Base-by-base conservation (phyloP, 192 early-diverging fungal genomes). In the Coemansia sp. region DNA sequence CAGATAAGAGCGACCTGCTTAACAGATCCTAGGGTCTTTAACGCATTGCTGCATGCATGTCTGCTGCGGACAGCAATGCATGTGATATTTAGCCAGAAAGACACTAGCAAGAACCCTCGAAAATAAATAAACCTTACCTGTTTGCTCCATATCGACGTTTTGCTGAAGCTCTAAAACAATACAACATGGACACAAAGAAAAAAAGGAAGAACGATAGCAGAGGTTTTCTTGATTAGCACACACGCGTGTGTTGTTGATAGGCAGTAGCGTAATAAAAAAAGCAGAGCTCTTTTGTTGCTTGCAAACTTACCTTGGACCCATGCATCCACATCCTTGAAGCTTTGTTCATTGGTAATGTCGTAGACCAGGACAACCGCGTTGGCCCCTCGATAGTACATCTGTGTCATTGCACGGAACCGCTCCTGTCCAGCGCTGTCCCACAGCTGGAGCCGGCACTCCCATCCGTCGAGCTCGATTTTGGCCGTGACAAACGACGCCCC, bases 401-500 rank as follows among this genome's bases (percentile, higher is more conserved):
- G 86, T n/a, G 88, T 85, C 88, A 90, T 89, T 51, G 90, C 86
- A 52, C 89, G 82, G 77, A 91, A 91, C 29, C 89, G 84, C 73
- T 89, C 89, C 63, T 88, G 85, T n/a, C 87, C 87, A 28, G 87
- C 85, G 28, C 86, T 88, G 66, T 88, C 87, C 87, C 90, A 92
- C 56, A 91, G 89, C 74, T 91, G 90, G 33, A 91, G 83, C 50
- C 89, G 76, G 71, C 89, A 88, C 77, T 89, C 89, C 75, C 88
- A 91, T 56, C 87, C 86, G 58, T 91, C 90, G 17, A 90, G 83
- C 54, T 88, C 87, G 82, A 89, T 76, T 75, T 90, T 91, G 64
- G 88, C 88, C 6, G 89, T 88, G 73, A 89, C 86, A 76, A 91
- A 91, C 34, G 87, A 89, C 20, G 90, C 90, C 42, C 90, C 90